Conservation (phyloP, 495 filamentous ascomycete species). For the Hypoxylon intermedium region DNA sequence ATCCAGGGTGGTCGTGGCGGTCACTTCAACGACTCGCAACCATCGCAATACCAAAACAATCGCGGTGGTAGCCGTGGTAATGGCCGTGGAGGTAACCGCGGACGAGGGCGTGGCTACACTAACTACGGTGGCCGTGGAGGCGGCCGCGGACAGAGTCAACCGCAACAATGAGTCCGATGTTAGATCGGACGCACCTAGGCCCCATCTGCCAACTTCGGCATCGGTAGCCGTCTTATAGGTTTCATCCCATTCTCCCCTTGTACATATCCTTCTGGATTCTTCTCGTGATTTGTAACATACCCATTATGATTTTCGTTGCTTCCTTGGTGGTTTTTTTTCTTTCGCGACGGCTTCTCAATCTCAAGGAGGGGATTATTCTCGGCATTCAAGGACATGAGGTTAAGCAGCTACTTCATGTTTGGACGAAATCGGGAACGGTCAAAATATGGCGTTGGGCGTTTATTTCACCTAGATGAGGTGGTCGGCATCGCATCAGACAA, state of each 20-base stretch:
- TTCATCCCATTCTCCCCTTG: conserved; percentile 34
- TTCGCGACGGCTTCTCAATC: conserved; percentile 24
- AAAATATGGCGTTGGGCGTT: conserved; percentile 43
- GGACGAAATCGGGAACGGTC: conserved; percentile 30
- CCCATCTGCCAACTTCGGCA: conserved; percentile 6
- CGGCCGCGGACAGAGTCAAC: conserved; percentile 52
- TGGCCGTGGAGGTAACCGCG: conserved; percentile 46
- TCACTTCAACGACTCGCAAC: conserved; percentile 36
- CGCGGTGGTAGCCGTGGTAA: conserved; percentile 49
- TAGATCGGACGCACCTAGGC: background rate
- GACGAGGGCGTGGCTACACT: conserved; percentile 46
- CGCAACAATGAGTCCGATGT: conserved; percentile 39
- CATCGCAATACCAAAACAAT: conserved; percentile 47
- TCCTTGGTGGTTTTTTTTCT: conserved; percentile 31
- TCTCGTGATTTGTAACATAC: conserved; percentile 45
- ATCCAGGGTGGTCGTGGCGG: conserved; percentile 24
- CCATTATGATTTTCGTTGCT: conserved; percentile 36
- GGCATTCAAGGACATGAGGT: conserved; percentile 38
- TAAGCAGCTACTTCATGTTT: conserved; percentile 30
- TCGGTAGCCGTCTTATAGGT: background rate
- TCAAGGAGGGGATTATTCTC: conserved; percentile 32
- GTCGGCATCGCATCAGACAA: conserved; percentile 29
- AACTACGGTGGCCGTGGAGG: conserved; percentile 52
- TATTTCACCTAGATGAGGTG: conserved; percentile 27
- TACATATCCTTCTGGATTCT: conserved; percentile 46